Percentiles rank a stretch among this genome's conserved stretches.
Evolutionary conservation across 108 stramenopile species (phyloP).

Genomic region (Nitzschia palea): DNA sequence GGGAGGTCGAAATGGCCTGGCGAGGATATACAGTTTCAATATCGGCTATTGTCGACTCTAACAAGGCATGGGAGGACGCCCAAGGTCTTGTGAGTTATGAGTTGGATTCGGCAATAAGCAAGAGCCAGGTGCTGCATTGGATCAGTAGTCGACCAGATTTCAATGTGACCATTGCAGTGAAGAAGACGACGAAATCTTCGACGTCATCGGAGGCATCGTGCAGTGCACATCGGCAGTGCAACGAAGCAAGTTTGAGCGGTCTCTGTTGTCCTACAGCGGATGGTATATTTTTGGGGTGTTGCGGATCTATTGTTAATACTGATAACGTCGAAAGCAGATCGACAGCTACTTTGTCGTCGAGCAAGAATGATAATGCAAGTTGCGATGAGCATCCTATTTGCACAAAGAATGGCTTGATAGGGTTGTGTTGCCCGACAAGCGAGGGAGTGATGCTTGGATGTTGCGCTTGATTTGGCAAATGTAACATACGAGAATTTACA

Average conservation of each 20-base stretch:
- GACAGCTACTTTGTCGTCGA: not conserved
- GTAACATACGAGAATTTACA: too few species aligned
- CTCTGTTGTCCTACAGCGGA: constrained; percentile 44
- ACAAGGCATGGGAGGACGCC: constrained; percentile 74
- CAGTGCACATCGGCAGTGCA: constrained; percentile 24
- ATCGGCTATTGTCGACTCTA: constrained; percentile 73
- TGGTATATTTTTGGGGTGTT: constrained; percentile 39
- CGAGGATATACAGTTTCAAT: constrained; percentile 68
- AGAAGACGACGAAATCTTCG: not conserved
- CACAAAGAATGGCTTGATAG: constrained; percentile 23
- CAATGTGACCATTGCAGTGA: constrained; percentile 22
- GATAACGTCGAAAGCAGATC: not conserved
- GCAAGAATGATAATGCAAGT: constrained; percentile 1
- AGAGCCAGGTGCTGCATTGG: constrained; percentile 79
- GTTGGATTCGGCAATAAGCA: constrained; percentile 76
- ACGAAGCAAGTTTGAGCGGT: constrained; percentile 25
- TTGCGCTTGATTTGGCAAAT: constrained; percentile 13
- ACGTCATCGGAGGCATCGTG: constrained; percentile 15
- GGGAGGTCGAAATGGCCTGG: constrained; percentile 74
- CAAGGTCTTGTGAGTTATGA: constrained; percentile 56
- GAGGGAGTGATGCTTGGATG: constrained; percentile 22
- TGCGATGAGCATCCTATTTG: constrained; percentile 47
- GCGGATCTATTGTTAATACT: constrained; percentile 6
- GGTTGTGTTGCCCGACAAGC: constrained; percentile 59
- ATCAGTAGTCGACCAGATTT: constrained; percentile 64